Evolutionary conservation across 441 rosid genomes (phyloP), one percentile per base, ranked within the genome.

Genomic region (Jatropha multifida): DNA sequence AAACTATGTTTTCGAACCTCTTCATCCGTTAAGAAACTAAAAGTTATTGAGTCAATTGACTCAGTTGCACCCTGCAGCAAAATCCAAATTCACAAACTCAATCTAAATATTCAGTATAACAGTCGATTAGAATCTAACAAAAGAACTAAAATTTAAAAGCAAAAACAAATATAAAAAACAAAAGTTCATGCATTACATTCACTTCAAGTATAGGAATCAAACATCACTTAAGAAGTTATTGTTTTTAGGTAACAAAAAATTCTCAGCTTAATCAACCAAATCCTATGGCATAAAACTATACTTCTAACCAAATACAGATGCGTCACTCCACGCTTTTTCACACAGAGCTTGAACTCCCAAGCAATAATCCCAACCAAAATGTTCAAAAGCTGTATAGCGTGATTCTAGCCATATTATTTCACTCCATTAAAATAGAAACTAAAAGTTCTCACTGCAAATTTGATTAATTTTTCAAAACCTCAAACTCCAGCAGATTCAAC

Each of bases 1-100:
- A 78, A 72, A 73, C 82, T 81, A 72, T 71, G 78, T 69, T 75
- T 59, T 42, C 78, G 70, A 7, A 81, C 80, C 76, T 78, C 82
- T 49, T 82, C 84, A 40, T 79, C 73, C 3, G 80, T 78, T 51
- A 78, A 73, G 66, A 78, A 72, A 49, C 80, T 76, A 51, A 79
- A 82, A 17, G 79, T 18, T n/a, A 82, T 74, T 1, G 84, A 82
- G 10, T 70, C 80, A 54, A 82, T 44, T 15, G 82, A 75, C 82
- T 72, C 61, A 3, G 82, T 78, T 54, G 79, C 82, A 64, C 73
- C 80, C 84, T 82, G 80, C 65, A 71, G 10, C 59, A 40, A 68
- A 65, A n/a, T 18, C 6, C 52, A 62, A 41, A 62, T 40, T 58
- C 11, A 58, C 55, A 44, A 58, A 52, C 14, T 58, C 20, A 6